Conservation (phyloP, 768 basidiomycete genomes). For the Pseudohyphozyma bogoriensis region DNA sequence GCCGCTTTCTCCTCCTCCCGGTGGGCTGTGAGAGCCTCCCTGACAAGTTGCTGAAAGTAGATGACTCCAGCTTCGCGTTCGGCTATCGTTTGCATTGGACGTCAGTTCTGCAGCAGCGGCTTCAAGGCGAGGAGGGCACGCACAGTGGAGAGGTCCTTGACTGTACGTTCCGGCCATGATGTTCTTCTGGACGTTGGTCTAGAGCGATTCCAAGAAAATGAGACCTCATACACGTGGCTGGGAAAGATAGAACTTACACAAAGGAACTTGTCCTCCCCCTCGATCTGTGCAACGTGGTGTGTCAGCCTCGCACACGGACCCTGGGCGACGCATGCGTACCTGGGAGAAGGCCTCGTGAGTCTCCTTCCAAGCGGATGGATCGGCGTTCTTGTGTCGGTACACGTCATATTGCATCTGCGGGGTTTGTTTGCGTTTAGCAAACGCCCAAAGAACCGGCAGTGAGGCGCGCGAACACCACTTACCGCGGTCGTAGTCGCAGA, state of each 20-base stretch:
- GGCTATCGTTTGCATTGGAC: not conserved
- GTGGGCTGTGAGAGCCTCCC: not conserved
- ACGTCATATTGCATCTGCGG: not conserved
- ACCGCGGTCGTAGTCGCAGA: not conserved
- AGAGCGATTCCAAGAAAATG: too few relatives aligned
- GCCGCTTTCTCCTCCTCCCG: not conserved
- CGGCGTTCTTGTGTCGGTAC: not conserved
- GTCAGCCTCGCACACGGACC: too few relatives aligned
- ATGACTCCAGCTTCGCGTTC: not conserved
- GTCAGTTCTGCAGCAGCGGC: not conserved
- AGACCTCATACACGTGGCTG: too few relatives aligned
- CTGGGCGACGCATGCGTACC: too few relatives aligned
- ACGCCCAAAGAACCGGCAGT: too few relatives aligned
- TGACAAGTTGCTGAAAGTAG: not conserved
- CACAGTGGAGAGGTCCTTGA: not conserved
- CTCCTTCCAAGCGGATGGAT: not conserved
- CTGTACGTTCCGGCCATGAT: not conserved
- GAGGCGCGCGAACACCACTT: too few relatives aligned
- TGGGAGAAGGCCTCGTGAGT: not conserved
- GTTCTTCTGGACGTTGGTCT: slow-evolving; percentile 1
- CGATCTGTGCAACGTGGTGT: not conserved
- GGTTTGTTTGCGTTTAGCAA: too few relatives aligned
- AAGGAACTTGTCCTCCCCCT: not conserved
- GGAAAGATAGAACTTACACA: not conserved
- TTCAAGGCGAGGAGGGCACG: not conserved